Evolutionary conservation across 345 rosid species (phyloP).

Genomic region (Anastatica hierochuntica): DNA sequence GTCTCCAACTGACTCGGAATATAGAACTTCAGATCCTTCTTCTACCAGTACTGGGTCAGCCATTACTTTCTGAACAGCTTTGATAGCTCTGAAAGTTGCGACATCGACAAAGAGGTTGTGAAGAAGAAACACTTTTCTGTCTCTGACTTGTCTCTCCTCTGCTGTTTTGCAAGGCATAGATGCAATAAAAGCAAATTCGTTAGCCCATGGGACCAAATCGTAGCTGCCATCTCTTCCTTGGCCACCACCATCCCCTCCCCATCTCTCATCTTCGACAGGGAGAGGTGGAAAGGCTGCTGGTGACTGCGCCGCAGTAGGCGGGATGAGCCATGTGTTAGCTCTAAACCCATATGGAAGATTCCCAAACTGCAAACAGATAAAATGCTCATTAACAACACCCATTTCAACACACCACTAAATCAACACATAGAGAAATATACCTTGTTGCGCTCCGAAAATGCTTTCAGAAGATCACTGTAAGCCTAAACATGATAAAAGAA

Average conservation of each 20-base stretch:
- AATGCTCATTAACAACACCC: neutral
- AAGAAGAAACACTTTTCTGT: slow-evolving; percentile 91
- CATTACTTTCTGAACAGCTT: slow-evolving; percentile 57
- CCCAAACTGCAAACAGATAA: slow-evolving; percentile 57
- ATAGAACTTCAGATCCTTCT: slow-evolving; percentile 29
- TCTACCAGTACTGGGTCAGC: slow-evolving; percentile 26
- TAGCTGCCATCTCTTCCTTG: slow-evolving; percentile 70
- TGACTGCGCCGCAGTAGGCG: slow-evolving; percentile 67
- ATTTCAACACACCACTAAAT: neutral
- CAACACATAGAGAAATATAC: slow-evolving; percentile 30
- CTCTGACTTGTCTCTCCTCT: slow-evolving; percentile 90
- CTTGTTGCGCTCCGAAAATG: slow-evolving; percentile 87
- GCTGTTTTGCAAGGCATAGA: slow-evolving; percentile 87
- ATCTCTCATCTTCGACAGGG: slow-evolving; percentile 76
- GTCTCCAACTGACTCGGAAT: slow-evolving; percentile 63
- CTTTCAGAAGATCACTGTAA: slow-evolving; percentile 75
- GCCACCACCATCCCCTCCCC: slow-evolving; percentile 98
- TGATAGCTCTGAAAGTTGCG: slow-evolving; percentile 76
- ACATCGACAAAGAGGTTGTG: slow-evolving; percentile 89
- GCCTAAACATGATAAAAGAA: slow-evolving; percentile 44
- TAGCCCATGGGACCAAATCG: slow-evolving; percentile 80
- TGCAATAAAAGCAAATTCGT: slow-evolving; percentile 59
- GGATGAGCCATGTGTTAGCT: slow-evolving; percentile 95
- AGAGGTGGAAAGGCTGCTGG: slow-evolving; percentile 64
- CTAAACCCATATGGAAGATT: slow-evolving; percentile 97